phyloP scores from a whole-genome alignment of 2,329 filamentous ascomycete genomes.

The Phyllosticta citribraziliensis region DNA sequence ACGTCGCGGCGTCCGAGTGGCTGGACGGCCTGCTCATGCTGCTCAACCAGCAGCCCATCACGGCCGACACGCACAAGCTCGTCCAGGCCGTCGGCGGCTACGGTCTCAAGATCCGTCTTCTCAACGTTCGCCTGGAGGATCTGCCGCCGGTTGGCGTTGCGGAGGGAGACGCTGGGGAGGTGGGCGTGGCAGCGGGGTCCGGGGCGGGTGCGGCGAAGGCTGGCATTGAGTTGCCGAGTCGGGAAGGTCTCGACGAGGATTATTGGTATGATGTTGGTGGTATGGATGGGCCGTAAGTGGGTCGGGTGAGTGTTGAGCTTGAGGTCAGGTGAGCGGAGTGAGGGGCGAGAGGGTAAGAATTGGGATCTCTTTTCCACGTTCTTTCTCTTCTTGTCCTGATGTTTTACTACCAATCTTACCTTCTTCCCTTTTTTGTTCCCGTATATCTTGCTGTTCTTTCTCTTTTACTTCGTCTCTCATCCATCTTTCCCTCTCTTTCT shows the following conservation, averaged over 20 bases:
- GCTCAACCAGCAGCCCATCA: conserved; percentile 89
- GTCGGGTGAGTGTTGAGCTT: neutral
- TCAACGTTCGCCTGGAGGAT: conserved; percentile 87
- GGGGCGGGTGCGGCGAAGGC: neutral
- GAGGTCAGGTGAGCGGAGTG: neutral
- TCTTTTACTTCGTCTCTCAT: too few species aligned
- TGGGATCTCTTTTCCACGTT: too few species aligned
- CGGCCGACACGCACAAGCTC: conserved; percentile 87
- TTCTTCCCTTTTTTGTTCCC: neutral
- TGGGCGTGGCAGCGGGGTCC: conserved; percentile 16
- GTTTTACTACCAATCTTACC: neutral
- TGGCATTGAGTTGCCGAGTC: conserved; percentile 62
- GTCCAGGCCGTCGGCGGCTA: conserved; percentile 81
- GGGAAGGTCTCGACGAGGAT: conserved; percentile 81
- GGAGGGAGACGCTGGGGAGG: conserved; percentile 44
- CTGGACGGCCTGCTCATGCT: conserved; percentile 92
- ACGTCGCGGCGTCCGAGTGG: conserved; percentile 88
- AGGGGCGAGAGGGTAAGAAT: neutral
- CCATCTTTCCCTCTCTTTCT: too few species aligned
- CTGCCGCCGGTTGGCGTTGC: conserved; percentile 23
- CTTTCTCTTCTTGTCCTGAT: too few species aligned
- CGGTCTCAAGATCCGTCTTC: conserved; percentile 79
- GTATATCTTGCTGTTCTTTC: too few species aligned
- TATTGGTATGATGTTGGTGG: conserved; percentile 69
- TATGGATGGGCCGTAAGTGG: conserved; percentile 16